Conservation (phyloP, 768 basidiomycete genomes). For the Gloeostereum incarnatum region DNA sequence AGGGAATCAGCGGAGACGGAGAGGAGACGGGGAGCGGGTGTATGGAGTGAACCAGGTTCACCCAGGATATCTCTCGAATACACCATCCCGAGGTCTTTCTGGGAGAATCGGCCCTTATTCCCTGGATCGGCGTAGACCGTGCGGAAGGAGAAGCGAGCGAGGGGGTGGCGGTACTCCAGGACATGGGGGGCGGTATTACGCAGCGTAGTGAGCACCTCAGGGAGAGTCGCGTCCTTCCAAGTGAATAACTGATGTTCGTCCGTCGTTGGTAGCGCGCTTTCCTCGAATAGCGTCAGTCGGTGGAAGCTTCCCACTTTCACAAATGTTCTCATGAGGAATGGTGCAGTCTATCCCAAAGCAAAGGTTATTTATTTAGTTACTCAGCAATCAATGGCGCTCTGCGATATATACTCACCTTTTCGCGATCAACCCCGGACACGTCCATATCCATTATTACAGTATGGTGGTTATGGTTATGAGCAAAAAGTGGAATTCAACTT, state of each 20-base stretch:
- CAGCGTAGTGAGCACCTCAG: slow-evolving; percentile 70
- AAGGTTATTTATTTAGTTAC: too few relatives aligned
- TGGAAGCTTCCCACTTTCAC: slow-evolving; percentile 78
- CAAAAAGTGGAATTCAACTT: too few relatives aligned
- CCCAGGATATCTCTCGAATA: slow-evolving; percentile 82
- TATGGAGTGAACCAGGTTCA: slow-evolving; percentile 57
- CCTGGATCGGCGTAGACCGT: slow-evolving; percentile 70
- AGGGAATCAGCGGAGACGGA: slow-evolving; percentile 30
- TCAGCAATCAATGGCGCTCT: too few relatives aligned
- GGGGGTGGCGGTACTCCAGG: slow-evolving; percentile 70
- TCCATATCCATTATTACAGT: too few relatives aligned
- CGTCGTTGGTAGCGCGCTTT: slow-evolving; percentile 63
- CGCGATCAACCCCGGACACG: too few relatives aligned
- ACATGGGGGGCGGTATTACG: slow-evolving; percentile 61
- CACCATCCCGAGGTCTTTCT: slow-evolving; percentile 75
- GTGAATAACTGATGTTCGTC: slow-evolving; percentile 81
- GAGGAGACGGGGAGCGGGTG: slow-evolving; percentile 50
- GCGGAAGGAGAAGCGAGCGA: slow-evolving; percentile 75
- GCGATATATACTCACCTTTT: too few relatives aligned
- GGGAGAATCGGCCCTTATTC: slow-evolving; percentile 60
- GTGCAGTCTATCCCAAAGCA: too few relatives aligned
- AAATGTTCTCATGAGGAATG: slow-evolving; percentile 77
- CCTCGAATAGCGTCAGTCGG: slow-evolving; percentile 65
- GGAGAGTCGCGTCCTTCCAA: slow-evolving; percentile 79
- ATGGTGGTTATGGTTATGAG: too few relatives aligned